These are phyloP conservation scores for Suhomyces chickasaworum DNA, from an alignment of 1,139 yeast species.

Conservation along the genomic window DNA sequence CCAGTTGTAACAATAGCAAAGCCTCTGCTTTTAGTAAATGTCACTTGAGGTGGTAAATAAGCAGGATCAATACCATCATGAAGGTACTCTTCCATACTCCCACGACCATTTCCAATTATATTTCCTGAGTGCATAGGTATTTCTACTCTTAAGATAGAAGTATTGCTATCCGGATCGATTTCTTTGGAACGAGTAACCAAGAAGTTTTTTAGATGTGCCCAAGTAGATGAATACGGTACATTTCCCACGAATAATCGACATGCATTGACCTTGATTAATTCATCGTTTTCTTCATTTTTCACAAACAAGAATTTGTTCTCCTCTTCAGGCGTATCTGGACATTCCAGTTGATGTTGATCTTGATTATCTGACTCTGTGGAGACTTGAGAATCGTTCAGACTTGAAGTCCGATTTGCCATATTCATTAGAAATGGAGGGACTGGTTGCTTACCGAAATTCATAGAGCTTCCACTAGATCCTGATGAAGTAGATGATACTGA, in stretches of 20 bases:
- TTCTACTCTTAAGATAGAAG: conserved; percentile 51
- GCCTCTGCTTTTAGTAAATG: conserved; percentile 47
- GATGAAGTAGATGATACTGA: conserved; percentile 17
- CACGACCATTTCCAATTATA: not conserved
- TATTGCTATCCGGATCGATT: conserved; percentile 32
- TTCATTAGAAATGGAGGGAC: conserved; percentile 36
- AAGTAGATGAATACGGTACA: conserved; percentile 57
- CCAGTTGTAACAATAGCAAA: conserved; percentile 66
- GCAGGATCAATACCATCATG: not conserved
- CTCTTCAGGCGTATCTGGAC: too few species aligned
- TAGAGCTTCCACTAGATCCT: not conserved
- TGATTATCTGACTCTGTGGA: not conserved
- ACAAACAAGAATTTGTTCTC: conserved; percentile 24
- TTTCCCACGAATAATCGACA: conserved; percentile 54
- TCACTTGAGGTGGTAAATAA: conserved; percentile 1
- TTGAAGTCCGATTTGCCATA: conserved; percentile 21
- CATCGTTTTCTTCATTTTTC: conserved; percentile 29
- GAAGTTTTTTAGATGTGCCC: conserved; percentile 56
- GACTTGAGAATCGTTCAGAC: not conserved
- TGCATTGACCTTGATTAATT: conserved; percentile 38
- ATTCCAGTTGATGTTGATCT: too few species aligned
- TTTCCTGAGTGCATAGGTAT: conserved; percentile 45
- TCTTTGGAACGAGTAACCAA: conserved; percentile 33
- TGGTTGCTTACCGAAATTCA: conserved; percentile 8
- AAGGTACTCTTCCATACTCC: not conserved